Evolutionary conservation across 371 early-diverging fungal species (phyloP).

Genomic region (Apophysomyces trapeziformis): DNA sequence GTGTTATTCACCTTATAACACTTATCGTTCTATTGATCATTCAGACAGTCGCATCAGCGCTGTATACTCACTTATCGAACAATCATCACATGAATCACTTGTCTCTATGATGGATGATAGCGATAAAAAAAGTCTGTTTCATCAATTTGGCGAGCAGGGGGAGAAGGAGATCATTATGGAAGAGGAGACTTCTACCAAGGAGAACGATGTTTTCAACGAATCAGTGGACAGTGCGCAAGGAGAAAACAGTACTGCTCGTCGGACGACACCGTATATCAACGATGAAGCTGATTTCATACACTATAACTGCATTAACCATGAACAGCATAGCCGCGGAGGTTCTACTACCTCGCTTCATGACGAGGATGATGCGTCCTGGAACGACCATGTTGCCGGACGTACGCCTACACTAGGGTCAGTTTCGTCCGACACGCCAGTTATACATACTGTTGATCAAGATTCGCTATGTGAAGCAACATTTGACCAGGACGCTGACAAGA

Average conservation of each 20-base stretch:
- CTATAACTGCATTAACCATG: background rate
- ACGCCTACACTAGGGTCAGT: background rate
- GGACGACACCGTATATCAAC: background rate
- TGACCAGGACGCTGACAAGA: background rate
- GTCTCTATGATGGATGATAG: constrained; percentile 1
- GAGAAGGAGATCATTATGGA: constrained; percentile 3
- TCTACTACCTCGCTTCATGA: background rate
- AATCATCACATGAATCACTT: background rate
- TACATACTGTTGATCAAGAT: background rate
- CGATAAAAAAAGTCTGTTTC: background rate
- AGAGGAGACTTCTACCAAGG: constrained; percentile 7
- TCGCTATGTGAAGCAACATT: background rate
- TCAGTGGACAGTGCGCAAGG: constrained; percentile 9
- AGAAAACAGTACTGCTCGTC: background rate
- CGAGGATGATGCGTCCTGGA: constrained; percentile 9
- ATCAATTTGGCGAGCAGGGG: constrained; percentile 6
- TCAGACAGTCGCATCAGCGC: background rate
- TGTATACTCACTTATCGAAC: background rate
- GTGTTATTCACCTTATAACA: background rate
- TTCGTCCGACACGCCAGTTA: background rate
- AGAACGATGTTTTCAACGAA: constrained; percentile 3
- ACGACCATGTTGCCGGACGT: background rate
- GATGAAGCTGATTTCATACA: background rate
- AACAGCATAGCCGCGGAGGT: background rate
- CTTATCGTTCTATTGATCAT: background rate